Percentiles rank a stretch among this genome's conserved stretches.
Conservation (phyloP, 2,329 filamentous ascomycete species). For the Fusarium nurragi region DNA sequence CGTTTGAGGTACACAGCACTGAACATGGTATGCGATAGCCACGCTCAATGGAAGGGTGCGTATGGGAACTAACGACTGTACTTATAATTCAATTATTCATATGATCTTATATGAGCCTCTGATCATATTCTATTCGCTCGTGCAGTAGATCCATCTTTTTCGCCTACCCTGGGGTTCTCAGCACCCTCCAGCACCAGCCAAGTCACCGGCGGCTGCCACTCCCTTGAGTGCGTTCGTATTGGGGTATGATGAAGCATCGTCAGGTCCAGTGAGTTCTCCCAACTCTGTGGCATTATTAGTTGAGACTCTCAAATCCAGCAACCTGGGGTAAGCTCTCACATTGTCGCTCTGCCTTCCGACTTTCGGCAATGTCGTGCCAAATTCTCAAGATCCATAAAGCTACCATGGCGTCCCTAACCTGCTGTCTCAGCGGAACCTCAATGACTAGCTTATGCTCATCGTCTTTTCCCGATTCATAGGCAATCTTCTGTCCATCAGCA, state of each 20-base stretch:
- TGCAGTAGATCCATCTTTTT: no score
- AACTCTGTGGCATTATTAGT: not conserved
- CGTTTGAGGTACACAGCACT: conserved; percentile 31
- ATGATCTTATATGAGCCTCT: not conserved
- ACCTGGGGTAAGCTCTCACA: not conserved
- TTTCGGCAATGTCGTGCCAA: conserved; percentile 11
- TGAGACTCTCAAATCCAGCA: rapidly evolving
- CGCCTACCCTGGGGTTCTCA: no score
- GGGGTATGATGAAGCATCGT: rapidly evolving
- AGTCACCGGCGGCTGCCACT: not conserved
- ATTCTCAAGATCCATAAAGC: conserved; percentile 27
- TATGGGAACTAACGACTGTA: not conserved
- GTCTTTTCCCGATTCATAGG: not conserved
- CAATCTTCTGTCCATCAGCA: not conserved
- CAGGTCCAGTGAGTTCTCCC: not conserved
- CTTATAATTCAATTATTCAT: not conserved
- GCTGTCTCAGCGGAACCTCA: not conserved
- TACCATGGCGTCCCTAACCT: conserved; percentile 5
- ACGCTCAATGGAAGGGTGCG: not conserved
- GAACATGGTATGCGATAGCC: conserved; percentile 13
- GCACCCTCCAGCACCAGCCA: not conserved
- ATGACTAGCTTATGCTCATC: not conserved
- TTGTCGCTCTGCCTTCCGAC: not conserved
- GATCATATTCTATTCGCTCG: not conserved
- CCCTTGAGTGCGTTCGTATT: not conserved